Evolutionary conservation across 345 rosid species (phyloP), one percentile per base, ranked within the genome.

Genomic region (Aquilaria yunnanensis): DNA sequence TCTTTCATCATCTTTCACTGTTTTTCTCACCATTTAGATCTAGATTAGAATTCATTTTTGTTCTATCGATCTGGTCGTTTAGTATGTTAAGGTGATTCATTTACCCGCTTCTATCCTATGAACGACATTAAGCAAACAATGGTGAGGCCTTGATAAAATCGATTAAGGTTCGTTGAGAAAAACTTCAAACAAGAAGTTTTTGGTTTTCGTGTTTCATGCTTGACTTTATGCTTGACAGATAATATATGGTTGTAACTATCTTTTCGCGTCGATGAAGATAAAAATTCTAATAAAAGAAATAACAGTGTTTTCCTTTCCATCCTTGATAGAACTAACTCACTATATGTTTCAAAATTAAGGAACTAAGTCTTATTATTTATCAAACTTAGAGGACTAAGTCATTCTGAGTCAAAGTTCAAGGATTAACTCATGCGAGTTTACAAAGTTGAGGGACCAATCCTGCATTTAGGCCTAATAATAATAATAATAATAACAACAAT

Each of bases 121-220:
- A 60, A 37, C 46, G 58, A 70, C 63, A 60, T 54, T 77, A 74
- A 56, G 68, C 57, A 12, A 54, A 62, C 23, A 16, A 16, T 54
- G 32, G 57, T 55, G 74, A 72, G 60, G 71, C 73, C 56, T 57
- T 73, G 77, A 75, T 70, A 71, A 75, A 72, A 57, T 72, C 85
- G 69, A 72, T 77, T 68, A 80, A 87, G 93, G 88, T 87, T 87
- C 63, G 90, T 87, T 84, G 74, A 70, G 77, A 81, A 70, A 72
- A 60, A 54, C 23, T 16, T 16, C 23, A 16, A 16, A 16, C 23
- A 16, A 16, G 23, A 16, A 16, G 53, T 30, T 47, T 45, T 54
- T 47, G 56, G 56, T 56, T 65, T 49, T 72, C 64, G 71, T 65
- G 46, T 72, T 74, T 72, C 71, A 53, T 76, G 82, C 79, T 80